Percentiles rank a stretch among this genome's conserved stretches.
Evolutionary conservation across 441 rosid species (phyloP).

Genomic region (Bocquillonia castaneifolia): DNA sequence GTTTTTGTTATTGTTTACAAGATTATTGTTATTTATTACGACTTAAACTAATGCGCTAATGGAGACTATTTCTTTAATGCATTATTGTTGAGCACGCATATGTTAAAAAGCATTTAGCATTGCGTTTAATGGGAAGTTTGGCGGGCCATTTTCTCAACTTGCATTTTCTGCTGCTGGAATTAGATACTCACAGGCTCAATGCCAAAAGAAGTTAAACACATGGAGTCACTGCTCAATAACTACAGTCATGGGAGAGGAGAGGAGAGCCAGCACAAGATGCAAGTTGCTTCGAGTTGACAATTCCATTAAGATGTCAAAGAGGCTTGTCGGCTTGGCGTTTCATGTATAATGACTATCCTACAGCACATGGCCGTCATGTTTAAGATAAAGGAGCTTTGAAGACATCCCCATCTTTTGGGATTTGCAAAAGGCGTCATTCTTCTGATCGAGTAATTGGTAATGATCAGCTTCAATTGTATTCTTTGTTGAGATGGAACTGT

Average conservation of each 20-base stretch:
- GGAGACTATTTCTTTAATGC: not conserved
- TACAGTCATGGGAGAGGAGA: conserved; percentile 32
- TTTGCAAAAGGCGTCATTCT: too few species aligned
- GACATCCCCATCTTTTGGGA: too few species aligned
- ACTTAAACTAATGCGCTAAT: not conserved
- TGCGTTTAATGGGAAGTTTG: not conserved
- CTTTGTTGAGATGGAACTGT: not conserved
- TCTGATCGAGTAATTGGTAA: not conserved
- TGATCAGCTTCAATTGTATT: not conserved
- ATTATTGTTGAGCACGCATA: not conserved
- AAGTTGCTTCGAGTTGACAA: conserved; percentile 29
- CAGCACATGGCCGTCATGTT: too few species aligned
- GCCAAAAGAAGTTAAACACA: conserved; percentile 87
- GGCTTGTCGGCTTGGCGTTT: not conserved
- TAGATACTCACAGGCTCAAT: conserved; percentile 93
- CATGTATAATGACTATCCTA: not conserved
- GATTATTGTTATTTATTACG: not conserved
- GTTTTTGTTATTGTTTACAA: not conserved
- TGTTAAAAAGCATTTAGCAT: not conserved
- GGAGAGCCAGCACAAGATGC: conserved; percentile 20
- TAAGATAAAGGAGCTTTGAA: too few species aligned
- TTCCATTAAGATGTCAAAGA: not conserved
- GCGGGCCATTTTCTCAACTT: not conserved
- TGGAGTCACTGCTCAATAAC: conserved; percentile 62
- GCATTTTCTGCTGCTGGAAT: conserved; percentile 13